Percentiles rank a stretch among this genome's conserved stretches.
These are phyloP conservation scores for Schizosaccharomyces versatilis DNA, from an alignment of 1,139 yeast species.

Conservation along the genomic window DNA sequence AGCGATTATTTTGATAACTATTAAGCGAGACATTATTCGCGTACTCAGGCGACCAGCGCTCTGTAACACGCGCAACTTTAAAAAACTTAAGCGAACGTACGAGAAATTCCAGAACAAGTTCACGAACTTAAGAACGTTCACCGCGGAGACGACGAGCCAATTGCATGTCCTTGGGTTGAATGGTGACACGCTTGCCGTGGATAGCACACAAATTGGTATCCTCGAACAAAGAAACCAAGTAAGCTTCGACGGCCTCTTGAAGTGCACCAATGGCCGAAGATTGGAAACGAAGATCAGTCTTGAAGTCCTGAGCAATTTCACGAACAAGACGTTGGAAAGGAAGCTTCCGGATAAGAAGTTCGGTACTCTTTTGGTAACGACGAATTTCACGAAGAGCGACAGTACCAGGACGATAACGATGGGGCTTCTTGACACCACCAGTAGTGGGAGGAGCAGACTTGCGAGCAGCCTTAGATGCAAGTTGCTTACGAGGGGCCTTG, in stretches of 20 bases:
- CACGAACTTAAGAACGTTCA: conserved; percentile 6
- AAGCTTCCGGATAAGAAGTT: conserved; percentile 51
- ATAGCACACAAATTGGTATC: conserved; percentile 78
- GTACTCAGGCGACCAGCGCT: no score
- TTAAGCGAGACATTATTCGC: no score
- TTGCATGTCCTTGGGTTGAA: conserved; percentile 83
- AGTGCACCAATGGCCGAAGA: conserved; percentile 67
- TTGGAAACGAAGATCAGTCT: conserved; percentile 58
- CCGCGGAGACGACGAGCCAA: conserved; percentile 80
- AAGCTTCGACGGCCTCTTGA: conserved; percentile 66
- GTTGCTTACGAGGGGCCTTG: conserved; percentile 97
- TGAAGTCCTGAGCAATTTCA: conserved; percentile 56
- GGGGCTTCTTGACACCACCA: conserved; percentile 70
- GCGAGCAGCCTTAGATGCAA: conserved; percentile 97
- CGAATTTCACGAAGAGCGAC: conserved; percentile 59
- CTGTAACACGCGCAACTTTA: no score
- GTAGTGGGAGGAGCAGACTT: conserved; percentile 66
- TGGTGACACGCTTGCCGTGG: conserved; percentile 82
- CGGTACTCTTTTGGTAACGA: conserved; percentile 56
- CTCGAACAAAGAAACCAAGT: conserved; percentile 59
- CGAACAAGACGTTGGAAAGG: conserved; percentile 75
- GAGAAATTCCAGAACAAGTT: no score
- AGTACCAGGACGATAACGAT: conserved; percentile 51
- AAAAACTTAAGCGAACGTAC: no score
- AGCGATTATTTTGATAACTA: no score